Evolutionary conservation across 23 red algal species (phyloP).

Genomic region (Gracilariopsis chorda): DNA sequence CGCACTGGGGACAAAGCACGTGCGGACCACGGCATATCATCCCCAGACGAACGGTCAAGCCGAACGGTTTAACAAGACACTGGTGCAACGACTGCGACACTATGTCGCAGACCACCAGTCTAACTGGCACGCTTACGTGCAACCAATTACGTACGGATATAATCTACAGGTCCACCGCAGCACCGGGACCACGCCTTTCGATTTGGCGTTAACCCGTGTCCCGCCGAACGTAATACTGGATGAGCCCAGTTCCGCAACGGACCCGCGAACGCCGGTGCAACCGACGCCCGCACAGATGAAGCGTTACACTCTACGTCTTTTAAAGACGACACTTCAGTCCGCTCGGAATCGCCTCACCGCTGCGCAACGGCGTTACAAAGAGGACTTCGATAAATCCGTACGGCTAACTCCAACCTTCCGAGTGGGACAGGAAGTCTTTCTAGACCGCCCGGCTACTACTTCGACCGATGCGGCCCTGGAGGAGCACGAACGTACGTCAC

Average conservation of each 20-base stretch:
- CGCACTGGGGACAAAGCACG: background rate
- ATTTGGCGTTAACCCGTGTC: background rate
- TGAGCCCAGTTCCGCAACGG: background rate
- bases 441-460: background rate
- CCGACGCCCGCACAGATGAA: background rate
- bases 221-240: background rate
- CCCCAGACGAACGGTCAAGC: background rate
- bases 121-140: conserved; percentile 8
- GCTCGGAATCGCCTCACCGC: background rate
- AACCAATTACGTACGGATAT: conserved; percentile 4
- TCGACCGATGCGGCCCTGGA: background rate
- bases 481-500: background rate
- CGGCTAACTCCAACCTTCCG: background rate
- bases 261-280: background rate
- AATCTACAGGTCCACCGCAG: background rate
- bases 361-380: background rate
- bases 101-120: background rate
- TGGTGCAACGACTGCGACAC: background rate
- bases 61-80: conserved; percentile 21
- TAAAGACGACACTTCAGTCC: background rate
- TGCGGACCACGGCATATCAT: conserved; percentile 5
- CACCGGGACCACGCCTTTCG: background rate
- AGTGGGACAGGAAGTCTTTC: background rate
- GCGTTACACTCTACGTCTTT: background rate
- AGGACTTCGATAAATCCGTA: background rate